Percentiles rank a stretch among this genome's conserved stretches.
Conservation (phyloP, 768 basidiomycete genomes). For the Podaxis pistillaris region DNA sequence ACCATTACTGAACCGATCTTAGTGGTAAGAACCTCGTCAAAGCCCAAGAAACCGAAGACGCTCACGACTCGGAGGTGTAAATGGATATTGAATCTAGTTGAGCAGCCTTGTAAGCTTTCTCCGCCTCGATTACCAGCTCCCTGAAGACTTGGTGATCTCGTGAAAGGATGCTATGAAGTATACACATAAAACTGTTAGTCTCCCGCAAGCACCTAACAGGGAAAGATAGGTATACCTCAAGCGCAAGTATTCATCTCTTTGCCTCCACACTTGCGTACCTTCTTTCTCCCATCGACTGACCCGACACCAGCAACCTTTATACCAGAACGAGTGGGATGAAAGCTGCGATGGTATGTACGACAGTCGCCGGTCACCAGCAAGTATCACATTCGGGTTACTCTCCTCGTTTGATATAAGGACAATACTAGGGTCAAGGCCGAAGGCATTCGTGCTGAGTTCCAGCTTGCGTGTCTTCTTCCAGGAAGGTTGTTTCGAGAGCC, state of each 20-base stretch:
- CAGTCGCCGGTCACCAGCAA: constrained; percentile 30
- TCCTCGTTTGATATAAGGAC: constrained; percentile 33
- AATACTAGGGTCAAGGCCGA: constrained; percentile 30
- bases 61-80: constrained; percentile 45
- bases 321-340: constrained; percentile 44
- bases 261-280: constrained; percentile 28
- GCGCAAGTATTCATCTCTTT: constrained; percentile 36
- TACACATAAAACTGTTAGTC: not conserved
- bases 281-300: constrained; percentile 36
- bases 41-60: not conserved
- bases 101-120: constrained; percentile 47
- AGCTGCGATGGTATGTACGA: constrained; percentile 43
- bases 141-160: constrained; percentile 46
- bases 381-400: constrained; percentile 24
- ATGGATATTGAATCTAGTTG: constrained; percentile 52
- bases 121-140: constrained; percentile 53
- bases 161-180: constrained; percentile 44
- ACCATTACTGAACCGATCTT: constrained; percentile 5
- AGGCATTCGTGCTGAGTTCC: constrained; percentile 45
- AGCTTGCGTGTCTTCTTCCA: constrained; percentile 56
- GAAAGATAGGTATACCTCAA: constrained; percentile 35
- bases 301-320: constrained; percentile 43
- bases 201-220: not conserved
- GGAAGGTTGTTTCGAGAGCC: constrained; percentile 61
- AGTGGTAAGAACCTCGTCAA: not conserved